A percentile compares a stretch with the other conserved stretches of the same genome.
These are phyloP conservation scores for Fusarium secorum DNA, from an alignment of 2,329 filamentous ascomycete genomes.

Conservation along the genomic window DNA sequence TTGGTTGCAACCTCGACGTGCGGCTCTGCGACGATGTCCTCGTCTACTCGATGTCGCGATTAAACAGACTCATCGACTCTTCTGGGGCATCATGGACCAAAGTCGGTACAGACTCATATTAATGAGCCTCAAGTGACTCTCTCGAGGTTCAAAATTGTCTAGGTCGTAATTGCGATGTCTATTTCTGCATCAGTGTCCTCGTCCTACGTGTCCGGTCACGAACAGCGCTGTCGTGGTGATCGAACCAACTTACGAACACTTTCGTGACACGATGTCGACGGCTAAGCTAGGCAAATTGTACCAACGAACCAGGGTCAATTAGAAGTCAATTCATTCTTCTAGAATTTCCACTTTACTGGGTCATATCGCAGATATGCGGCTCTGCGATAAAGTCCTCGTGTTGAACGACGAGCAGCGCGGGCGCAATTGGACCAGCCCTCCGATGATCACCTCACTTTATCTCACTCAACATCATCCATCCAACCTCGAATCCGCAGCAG, in stretches of 20 bases:
- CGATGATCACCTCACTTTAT: neutral
- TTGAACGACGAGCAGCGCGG: neutral
- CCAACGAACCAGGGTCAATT: accelerated
- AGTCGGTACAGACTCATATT: accelerated
- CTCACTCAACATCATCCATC: neutral
- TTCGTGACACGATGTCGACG: neutral
- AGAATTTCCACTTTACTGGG: accelerated
- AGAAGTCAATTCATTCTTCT: accelerated
- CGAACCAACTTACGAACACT: too few species aligned
- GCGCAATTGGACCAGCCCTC: neutral
- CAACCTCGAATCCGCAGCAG: accelerated
- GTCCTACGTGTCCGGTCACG: neutral
- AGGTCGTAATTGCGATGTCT: accelerated
- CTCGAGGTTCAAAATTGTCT: accelerated
- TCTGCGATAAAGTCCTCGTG: neutral
- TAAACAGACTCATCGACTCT: neutral
- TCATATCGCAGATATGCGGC: neutral
- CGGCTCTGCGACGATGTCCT: too few species aligned
- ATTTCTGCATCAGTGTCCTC: accelerated
- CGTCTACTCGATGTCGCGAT: neutral
- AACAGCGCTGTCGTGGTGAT: neutral
- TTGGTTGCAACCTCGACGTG: too few species aligned
- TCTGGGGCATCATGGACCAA: accelerated
- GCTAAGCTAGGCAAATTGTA: accelerated
- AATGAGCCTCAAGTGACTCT: too few species aligned